Evolutionary conservation across 495 filamentous ascomycete species (phyloP), one percentile per base, ranked within the genome.

Genomic region (Xylaria nigripes): DNA sequence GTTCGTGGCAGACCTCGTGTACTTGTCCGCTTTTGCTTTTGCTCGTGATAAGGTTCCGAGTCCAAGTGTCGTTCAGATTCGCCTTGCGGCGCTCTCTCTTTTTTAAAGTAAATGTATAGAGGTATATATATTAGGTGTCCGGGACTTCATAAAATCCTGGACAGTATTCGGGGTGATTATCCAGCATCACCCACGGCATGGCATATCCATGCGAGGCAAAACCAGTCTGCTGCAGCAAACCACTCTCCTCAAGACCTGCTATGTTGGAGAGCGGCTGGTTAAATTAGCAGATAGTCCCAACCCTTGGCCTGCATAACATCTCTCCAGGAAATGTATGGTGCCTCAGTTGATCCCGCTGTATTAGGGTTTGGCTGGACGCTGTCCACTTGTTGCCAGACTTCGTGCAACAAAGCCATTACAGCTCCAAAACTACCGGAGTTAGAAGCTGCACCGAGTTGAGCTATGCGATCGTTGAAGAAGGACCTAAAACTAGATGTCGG

Each of bases 281-380:
- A 96, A 65, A 97, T 90, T 68, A 98, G 78, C 65, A 98, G 75
- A 75, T 87, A 92, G 65, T 92, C 86, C 91, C 89, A 96, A 61
- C 83, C 83, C 70, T 92, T 92, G 67, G 84, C 83, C 72, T 80
- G 80, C 93, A 96, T 96, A 57, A 93, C 77, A 70, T 96, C 90
- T 71, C 93, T 78, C 93, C 93, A 98, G 79, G 89, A 88, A 64
- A 93, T 81, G 72, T 83, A 81, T 67, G 76, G 72, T 27, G 66
- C 70, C 61, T 69, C 69, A 45, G 66, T 57, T 32, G 70, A 55
- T 36, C 68, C 71, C 51, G 65, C 67, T 23, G 67, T 61, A 44
- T 63, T 64, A 64, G 72, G 63, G 56, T 67, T 61, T 48, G 69
- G 70, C 68, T 65, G 59, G 57, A 65, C 58, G 55, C 29, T 61